A percentile compares a stretch with the other conserved stretches of the same genome.
phyloP scores from a whole-genome alignment of 306 rosid genomes.

The Vigna hirtella region DNA sequence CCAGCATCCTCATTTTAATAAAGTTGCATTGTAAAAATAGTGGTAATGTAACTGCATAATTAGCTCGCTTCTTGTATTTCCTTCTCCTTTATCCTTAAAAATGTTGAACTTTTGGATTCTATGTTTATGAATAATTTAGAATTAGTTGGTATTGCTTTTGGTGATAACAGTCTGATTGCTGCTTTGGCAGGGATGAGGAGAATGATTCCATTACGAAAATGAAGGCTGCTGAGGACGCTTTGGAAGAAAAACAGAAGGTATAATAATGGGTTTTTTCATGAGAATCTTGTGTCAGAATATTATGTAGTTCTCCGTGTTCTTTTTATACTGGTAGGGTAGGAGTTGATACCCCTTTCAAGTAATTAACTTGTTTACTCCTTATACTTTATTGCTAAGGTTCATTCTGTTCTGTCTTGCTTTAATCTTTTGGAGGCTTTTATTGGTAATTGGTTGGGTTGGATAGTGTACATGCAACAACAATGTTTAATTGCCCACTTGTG shows the following conservation, averaged over 20 bases:
- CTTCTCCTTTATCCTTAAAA: constrained; percentile 14
- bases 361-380: background rate
- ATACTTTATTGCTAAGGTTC: constrained; percentile 12
- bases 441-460: constrained; percentile 3
- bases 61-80: background rate
- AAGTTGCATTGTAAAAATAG: background rate
- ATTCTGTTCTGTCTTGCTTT: constrained; percentile 9
- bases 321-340: background rate
- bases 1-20: background rate
- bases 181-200: constrained; percentile 76
- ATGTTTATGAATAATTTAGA: constrained; percentile 33
- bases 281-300: constrained; percentile 14
- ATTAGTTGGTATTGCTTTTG: constrained; percentile 46
- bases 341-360: constrained; percentile 29
- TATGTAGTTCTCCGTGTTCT: background rate
- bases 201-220: constrained; percentile 74
- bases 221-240: constrained; percentile 90
- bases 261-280: constrained; percentile 21
- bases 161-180: constrained; percentile 46
- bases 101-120: background rate
- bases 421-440: constrained; percentile 24
- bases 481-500: constrained; percentile 10
- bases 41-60: constrained; percentile 24
- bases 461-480: background rate
- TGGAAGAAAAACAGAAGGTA: constrained; percentile 86